A percentile compares a stretch with the other conserved stretches of the same genome.
Conservation (phyloP, 208 protist genomes). For the Trichomonas tenax region DNA sequence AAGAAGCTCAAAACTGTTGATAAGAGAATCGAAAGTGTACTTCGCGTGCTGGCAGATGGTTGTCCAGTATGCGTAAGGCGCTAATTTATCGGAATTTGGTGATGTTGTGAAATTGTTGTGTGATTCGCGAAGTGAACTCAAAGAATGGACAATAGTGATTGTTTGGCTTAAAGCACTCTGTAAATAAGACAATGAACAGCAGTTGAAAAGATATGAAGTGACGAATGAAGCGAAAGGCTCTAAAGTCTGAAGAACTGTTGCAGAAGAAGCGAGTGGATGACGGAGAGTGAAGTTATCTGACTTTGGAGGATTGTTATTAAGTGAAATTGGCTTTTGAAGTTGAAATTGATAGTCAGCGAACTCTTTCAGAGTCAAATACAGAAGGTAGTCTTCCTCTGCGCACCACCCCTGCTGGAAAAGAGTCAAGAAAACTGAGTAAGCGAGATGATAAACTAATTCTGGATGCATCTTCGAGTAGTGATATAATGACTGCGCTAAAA, state of each 20-base stretch:
- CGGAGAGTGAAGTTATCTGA: background rate
- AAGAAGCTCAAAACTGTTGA: background rate
- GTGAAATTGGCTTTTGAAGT: background rate
- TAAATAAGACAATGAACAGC: background rate
- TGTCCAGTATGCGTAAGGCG: background rate
- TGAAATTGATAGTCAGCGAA: background rate
- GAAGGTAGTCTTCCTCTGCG: background rate
- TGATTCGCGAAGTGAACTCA: background rate
- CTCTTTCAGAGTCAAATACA: background rate
- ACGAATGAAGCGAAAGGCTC: background rate
- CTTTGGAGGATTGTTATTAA: background rate
- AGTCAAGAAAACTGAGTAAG: background rate
- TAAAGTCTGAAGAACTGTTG: background rate
- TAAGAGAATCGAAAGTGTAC: background rate
- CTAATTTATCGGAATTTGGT: background rate
- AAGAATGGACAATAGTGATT: background rate
- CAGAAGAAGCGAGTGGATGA: background rate
- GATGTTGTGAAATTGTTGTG: background rate
- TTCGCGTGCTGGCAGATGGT: background rate
- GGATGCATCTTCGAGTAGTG: background rate
- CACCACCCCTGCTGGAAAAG: slow-evolving; percentile 6
- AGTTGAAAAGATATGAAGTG: slow-evolving; percentile 1
- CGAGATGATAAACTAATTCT: background rate
- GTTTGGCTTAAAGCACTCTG: background rate
- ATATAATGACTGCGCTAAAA: background rate